These are phyloP conservation scores for Hericium erinaceus DNA, from an alignment of 768 basidiomycete species.

Conservation along the genomic window DNA sequence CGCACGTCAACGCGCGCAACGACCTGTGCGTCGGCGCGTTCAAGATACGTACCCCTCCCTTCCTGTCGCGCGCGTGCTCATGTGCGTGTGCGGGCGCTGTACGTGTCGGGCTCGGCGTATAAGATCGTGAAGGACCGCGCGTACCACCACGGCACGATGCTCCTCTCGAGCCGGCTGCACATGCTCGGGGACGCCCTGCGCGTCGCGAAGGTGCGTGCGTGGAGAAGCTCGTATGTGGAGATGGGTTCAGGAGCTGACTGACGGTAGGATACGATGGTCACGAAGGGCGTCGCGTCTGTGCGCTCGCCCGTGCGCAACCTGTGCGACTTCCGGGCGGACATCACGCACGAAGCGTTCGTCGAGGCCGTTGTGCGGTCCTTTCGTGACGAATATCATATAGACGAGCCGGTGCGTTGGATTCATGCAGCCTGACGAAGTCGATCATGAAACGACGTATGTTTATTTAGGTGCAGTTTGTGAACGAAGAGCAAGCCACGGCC, in stretches of 20 bases:
- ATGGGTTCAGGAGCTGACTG: not conserved
- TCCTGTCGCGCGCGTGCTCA: not conserved
- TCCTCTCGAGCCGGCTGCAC: conserved; percentile 72
- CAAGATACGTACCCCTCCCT: conserved; percentile 64
- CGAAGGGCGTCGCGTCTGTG: conserved; percentile 83
- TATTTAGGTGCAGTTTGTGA: conserved; percentile 23
- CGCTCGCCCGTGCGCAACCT: conserved; percentile 90
- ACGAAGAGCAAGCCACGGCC: conserved; percentile 35
- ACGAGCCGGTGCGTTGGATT: conserved; percentile 23
- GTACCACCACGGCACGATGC: conserved; percentile 98
- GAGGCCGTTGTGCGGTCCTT: conserved; percentile 64
- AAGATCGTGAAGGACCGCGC: conserved; percentile 86
- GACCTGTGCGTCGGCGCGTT: conserved; percentile 77
- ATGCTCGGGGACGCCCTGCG: conserved; percentile 66
- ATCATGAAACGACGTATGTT: not conserved
- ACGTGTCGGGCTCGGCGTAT: conserved; percentile 98
- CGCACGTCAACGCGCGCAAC: conserved; percentile 79
- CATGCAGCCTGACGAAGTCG: not conserved
- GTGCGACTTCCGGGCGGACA: conserved; percentile 34
- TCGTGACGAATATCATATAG: conserved; percentile 39
- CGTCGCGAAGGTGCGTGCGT: conserved; percentile 45
- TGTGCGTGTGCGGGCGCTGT: conserved; percentile 3
- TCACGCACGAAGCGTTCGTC: conserved; percentile 66
- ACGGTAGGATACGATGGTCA: conserved; percentile 63
- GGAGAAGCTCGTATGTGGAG: not conserved